Base-by-base conservation (phyloP, 2,329 filamentous ascomycete genomes). In the Alternaria rosae region DNA sequence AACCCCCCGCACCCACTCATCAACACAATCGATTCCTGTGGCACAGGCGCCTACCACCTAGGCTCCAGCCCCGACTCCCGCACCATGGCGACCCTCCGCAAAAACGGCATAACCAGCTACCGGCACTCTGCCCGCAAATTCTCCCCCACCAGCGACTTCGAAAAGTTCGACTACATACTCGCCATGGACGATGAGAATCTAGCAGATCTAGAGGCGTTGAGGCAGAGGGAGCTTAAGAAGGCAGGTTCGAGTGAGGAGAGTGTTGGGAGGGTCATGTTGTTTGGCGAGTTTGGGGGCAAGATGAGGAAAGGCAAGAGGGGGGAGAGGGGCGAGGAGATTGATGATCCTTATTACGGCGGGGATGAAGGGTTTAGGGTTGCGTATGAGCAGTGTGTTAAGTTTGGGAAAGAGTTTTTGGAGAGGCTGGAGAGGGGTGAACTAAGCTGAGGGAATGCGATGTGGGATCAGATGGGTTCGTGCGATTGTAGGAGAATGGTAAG, bases 171-270 rank as follows among this genome's bases (percentile, higher is more conserved):
- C 80, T 98, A 97, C 81, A 89, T 99, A 62, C 89, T 99, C 59
- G 94, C 92, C 63, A 99, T 99, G 95, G 95, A 99, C 77, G 85
- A 87, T 51, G 87, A 89, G 47, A 98, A 98, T 77, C 83, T 97
- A 45, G 83, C 85, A 9, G 87, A 96, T 73, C 81, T 97, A 60
- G 78, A 88, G 72, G 84, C 88, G 32, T 80, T 90, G 74, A 83
- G 87, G 66, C 71, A 77, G 59, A 82, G 84, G 61, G 83, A 87
- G 68, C 87, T 78, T n/a, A 80, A 79, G 70, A 76, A 71, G 67
- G 70, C 68, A 20, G 71, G 72, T 69, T 65, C 69, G 12, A 9
- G n/a, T 3, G 80, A 77, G 4, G 75, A 77, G 13, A 76, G 76
- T 41, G 60, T 85, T 23, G 85, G 83, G 0, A 82, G 82, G 59